These are phyloP conservation scores for Globisporangium emineosum DNA, from an alignment of 352 stramenopile genomes.

Conservation along the genomic window DNA sequence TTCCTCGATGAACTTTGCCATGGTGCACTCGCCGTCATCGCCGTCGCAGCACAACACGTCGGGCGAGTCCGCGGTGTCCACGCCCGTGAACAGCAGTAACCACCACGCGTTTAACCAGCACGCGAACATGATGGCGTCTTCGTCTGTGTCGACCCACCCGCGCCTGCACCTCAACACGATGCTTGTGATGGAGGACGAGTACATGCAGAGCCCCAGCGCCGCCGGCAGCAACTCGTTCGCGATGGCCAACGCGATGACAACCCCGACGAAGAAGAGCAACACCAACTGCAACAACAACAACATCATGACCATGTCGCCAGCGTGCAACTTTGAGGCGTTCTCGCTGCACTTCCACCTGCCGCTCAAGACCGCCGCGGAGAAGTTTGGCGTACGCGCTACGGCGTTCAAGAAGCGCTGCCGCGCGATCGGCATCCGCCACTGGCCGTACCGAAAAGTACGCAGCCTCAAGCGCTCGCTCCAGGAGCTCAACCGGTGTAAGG, in stretches of 20 bases:
- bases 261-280: conserved; percentile 26
- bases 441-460: conserved; percentile 70
- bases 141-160: conserved; percentile 5
- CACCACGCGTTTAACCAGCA: conserved; percentile 9
- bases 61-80: conserved; percentile 5
- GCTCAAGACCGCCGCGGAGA: conserved; percentile 64
- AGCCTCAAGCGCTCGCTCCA: conserved; percentile 66
- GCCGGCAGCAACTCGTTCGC: conserved; percentile 17
- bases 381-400: conserved; percentile 69
- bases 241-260: conserved; percentile 19
- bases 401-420: conserved; percentile 77
- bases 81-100: conserved; percentile 6
- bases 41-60: conserved; percentile 11
- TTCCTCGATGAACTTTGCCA: conserved; percentile 1
- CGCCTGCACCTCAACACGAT: conserved; percentile 28
- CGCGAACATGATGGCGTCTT: neutral
- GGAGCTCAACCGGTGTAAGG: conserved; percentile 55
- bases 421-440: conserved; percentile 69
- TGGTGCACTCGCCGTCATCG: conserved; percentile 1
- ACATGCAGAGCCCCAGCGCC: conserved; percentile 29
- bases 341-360: conserved; percentile 67
- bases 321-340: conserved; percentile 71
- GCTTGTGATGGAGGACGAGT: conserved; percentile 35
- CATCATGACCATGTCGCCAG: conserved; percentile 48
- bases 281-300: neutral